phyloP scores from a whole-genome alignment of 1,139 yeast genomes.

The Suhomyces panamericanus region DNA sequence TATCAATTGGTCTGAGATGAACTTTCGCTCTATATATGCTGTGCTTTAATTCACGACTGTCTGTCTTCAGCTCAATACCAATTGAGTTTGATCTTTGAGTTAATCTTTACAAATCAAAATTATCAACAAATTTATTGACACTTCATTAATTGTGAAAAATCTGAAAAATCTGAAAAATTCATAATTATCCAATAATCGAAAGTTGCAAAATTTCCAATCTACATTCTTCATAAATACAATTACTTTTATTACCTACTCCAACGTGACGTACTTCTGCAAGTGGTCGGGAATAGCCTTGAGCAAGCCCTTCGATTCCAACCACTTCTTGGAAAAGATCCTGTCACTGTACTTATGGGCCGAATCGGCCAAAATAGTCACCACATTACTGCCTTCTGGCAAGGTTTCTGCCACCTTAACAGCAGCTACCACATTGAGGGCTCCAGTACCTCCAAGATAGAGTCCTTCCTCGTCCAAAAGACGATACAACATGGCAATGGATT shows the following conservation, averaged over 20 bases:
- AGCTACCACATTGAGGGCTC: conserved; percentile 81
- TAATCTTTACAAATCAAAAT: too few species aligned
- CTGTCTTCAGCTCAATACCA: too few species aligned
- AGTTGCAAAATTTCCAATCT: neutral
- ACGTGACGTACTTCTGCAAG: conserved; percentile 61
- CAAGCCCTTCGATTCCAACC: conserved; percentile 73
- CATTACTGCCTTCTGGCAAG: conserved; percentile 80
- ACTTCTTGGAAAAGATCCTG: conserved; percentile 69
- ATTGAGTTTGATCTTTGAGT: too few species aligned
- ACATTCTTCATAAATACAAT: neutral
- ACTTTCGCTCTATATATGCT: too few species aligned
- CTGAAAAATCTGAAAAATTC: neutral
- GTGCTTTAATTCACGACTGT: too few species aligned
- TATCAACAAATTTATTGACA: too few species aligned
- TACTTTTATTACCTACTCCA: conserved; percentile 24
- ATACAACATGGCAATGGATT: conserved; percentile 78
- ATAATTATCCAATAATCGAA: neutral
- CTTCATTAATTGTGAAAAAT: neutral
- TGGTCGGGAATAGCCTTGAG: conserved; percentile 67
- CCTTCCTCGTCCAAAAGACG: conserved; percentile 87
- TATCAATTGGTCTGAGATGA: too few species aligned
- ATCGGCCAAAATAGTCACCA: conserved; percentile 84
- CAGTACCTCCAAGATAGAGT: conserved; percentile 84
- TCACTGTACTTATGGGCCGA: conserved; percentile 87
- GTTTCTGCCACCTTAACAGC: conserved; percentile 69